phyloP scores from a whole-genome alignment of 192 early-diverging fungal species.

The Coemansia sp. region DNA sequence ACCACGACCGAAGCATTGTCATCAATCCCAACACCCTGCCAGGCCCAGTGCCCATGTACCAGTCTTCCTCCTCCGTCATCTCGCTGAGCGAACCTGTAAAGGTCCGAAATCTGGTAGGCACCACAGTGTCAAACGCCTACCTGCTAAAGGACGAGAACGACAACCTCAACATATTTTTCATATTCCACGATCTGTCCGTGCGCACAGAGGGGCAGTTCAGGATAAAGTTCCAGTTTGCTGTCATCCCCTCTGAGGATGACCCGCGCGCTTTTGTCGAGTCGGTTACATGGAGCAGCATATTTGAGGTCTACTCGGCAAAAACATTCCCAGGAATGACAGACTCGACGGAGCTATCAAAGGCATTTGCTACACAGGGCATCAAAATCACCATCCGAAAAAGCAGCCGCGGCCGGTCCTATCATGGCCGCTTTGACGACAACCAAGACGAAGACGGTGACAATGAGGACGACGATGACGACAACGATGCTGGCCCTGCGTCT shows the following conservation, averaged over 20 bases:
- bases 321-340: conserved; percentile 83
- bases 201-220: conserved; percentile 73
- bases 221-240: conserved; percentile 69
- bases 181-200: conserved; percentile 80
- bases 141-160: conserved; percentile 67
- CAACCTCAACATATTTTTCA: conserved; percentile 71
- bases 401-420: conserved; percentile 43
- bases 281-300: conserved; percentile 54
- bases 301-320: conserved; percentile 74
- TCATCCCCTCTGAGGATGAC: conserved; percentile 61
- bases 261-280: conserved; percentile 52
- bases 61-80: conserved; percentile 42
- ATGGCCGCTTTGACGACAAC: conserved; percentile 25
- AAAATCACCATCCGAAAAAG: conserved; percentile 77
- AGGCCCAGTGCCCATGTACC: conserved; percentile 41
- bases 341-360: conserved; percentile 72
- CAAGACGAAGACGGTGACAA: conserved; percentile 28
- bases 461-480: conserved; percentile 37
- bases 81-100: conserved; percentile 55
- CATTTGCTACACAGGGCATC: conserved; percentile 74
- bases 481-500: conserved; percentile 12
- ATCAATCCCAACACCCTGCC: conserved; percentile 52
- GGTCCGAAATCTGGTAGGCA: conserved; percentile 72
- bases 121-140: conserved; percentile 66
- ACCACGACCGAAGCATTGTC: conserved; percentile 52